Evolutionary conservation across 208 protist genomes (phyloP).

Genomic region (Leishmania tarentolae): DNA sequence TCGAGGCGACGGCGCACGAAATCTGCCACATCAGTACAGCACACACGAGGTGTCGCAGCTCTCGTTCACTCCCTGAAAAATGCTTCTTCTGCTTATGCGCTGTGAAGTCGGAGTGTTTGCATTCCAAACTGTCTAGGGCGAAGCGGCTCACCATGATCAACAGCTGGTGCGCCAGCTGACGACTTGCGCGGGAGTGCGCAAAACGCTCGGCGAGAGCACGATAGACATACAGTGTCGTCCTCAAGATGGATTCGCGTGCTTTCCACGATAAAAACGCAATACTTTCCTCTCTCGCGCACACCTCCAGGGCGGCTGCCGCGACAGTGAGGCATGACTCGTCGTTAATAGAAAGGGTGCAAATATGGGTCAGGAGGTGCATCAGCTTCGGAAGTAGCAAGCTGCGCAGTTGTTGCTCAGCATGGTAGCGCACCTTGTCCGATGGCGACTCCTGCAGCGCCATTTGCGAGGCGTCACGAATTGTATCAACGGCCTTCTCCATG

Average conservation of each 20-base stretch:
- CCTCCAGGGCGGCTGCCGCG: neutral
- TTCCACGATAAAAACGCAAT: neutral
- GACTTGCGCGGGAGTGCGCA: conserved; percentile 20
- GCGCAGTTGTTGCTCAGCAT: conserved; percentile 3
- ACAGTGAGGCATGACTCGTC: conserved; percentile 3
- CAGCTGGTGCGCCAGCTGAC: conserved; percentile 30
- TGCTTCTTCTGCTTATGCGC: neutral
- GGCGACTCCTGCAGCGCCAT: neutral
- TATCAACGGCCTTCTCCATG: neutral
- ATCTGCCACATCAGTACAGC: conserved; percentile 33
- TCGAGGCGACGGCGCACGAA: conserved; percentile 14
- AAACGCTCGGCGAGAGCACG: conserved; percentile 29
- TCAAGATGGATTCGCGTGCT: neutral
- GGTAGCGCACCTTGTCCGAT: neutral
- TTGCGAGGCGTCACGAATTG: neutral
- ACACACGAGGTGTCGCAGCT: neutral
- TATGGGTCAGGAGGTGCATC: conserved; percentile 7
- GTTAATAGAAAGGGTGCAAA: neutral
- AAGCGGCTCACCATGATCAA: conserved; percentile 29
- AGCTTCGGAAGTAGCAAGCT: neutral
- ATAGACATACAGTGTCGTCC: conserved; percentile 10
- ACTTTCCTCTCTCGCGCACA: conserved; percentile 9
- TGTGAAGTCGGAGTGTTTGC: neutral
- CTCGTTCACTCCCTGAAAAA: neutral
- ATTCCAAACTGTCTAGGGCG: neutral